Evolutionary conservation across 768 basidiomycete genomes (phyloP), one percentile per base, ranked within the genome.

Genomic region (Russula sp.): DNA sequence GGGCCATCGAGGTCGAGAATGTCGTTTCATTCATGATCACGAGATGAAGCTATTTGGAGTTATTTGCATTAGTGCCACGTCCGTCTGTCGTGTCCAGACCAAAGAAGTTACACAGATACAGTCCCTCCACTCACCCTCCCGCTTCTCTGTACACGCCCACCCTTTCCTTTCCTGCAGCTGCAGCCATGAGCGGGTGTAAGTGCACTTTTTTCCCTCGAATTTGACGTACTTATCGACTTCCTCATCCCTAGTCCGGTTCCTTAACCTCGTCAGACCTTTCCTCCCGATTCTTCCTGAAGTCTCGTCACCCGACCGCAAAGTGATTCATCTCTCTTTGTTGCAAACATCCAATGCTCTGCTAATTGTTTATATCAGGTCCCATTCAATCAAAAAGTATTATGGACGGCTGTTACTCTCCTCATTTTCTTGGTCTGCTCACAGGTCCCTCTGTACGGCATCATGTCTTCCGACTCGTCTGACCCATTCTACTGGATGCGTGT

Each of bases 401-500:
- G 95, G 96, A 99, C 96, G 8, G 93, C 96, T 59, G 93, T 98
- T 35, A 98, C 96, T 3, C 93, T 99, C 71, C 88, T 98, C 76
- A 98, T 99, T 75, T 98, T 98, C 90, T 77, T 99, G 71, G 96
- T 98, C 66, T 98, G 96, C 82, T 98, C 95, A 32, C 97, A 98
- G 78, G 96, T 98, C 36, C 97, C 97, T 7, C 82, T 99, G 50
- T 99, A 98, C 75, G 97, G 97, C 65, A 98, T 99, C 84, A 96
- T 98, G 87, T 97, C 93, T 34, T 97, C 94, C 62, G 96, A 99
- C 81, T 97, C 94, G 67, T 93, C 93, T 58, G 96, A 99, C 78
- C 97, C 97, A 14, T 85, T 99, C 46, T 98, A 97, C 79, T 98
- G 96, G 97, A 94, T 98, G 89, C 91, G 96, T 76, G 96, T 96